Conservation (phyloP, 371 early-diverging fungal species). For the Funneliformis caledonium region DNA sequence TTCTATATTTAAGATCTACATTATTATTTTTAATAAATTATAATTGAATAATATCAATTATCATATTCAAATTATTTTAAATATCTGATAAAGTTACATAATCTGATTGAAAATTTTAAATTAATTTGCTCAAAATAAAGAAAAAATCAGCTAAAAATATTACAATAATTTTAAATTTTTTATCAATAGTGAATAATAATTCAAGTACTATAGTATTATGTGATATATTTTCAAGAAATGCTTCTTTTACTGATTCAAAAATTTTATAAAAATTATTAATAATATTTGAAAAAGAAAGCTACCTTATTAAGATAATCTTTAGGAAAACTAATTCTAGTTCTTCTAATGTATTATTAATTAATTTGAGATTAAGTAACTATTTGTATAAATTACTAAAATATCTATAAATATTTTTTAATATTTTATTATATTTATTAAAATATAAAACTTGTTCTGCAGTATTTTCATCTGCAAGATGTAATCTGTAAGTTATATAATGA, state of each 20-base stretch:
- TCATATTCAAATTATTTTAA: background rate
- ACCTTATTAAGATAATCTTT: background rate
- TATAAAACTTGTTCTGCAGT: background rate
- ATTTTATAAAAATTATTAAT: background rate
- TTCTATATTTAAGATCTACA: background rate
- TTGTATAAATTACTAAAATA: background rate
- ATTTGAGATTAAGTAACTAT: background rate
- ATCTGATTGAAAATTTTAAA: background rate
- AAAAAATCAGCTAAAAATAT: constrained; percentile 2
- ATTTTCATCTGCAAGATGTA: background rate
- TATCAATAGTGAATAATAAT: background rate
- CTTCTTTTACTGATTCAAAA: background rate
- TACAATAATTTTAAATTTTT: background rate
- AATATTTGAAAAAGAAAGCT: background rate
- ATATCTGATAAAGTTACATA: background rate
- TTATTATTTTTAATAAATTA: background rate
- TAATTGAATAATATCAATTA: background rate
- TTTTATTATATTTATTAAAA: background rate
- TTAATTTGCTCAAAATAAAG: background rate
- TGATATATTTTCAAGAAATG: background rate
- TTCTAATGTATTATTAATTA: background rate
- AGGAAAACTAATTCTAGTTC: background rate
- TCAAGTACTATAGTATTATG: background rate
- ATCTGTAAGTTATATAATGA: background rate
- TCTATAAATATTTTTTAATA: background rate